Percentiles rank a stretch among this genome's conserved stretches.
phyloP scores from a whole-genome alignment of 225 moss, liverwort and hornwort genomes.

The Marchantia polymorpha region DNA sequence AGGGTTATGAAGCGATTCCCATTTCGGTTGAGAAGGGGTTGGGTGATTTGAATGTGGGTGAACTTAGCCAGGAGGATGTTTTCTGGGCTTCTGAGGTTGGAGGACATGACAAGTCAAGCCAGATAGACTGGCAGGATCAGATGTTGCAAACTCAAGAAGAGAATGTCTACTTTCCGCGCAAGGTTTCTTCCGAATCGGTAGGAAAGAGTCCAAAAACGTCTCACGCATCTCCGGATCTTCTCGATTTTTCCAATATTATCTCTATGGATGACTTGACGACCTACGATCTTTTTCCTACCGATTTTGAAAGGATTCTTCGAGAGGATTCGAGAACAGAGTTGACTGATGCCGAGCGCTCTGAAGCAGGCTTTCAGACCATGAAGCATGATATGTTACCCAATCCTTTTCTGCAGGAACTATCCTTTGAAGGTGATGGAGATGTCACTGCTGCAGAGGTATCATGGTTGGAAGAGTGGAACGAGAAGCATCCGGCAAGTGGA shows the following conservation, averaged over 20 bases:
- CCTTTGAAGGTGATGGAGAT: constrained; percentile 7
- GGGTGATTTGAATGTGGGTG: neutral
- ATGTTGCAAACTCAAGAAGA: constrained; percentile 10
- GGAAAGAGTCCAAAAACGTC: neutral
- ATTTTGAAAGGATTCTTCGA: constrained; percentile 9
- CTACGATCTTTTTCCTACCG: constrained; percentile 2
- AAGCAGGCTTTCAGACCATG: constrained; percentile 1
- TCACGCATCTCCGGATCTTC: neutral
- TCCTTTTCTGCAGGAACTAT: constrained; percentile 16
- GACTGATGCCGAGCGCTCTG: neutral
- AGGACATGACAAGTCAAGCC: constrained; percentile 3
- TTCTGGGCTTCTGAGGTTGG: constrained; percentile 31
- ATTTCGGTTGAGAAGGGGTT: constrained; percentile 25
- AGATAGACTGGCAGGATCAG: constrained; percentile 24
- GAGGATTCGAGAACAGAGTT: neutral
- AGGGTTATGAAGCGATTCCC: constrained; percentile 33
- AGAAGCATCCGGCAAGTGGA: constrained; percentile 12
- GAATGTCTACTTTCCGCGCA: neutral
- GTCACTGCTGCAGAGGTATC: neutral
- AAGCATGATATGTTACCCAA: constrained; percentile 20
- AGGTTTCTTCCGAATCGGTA: neutral
- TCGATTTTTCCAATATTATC: constrained; percentile 3
- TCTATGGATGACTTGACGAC: constrained; percentile 4
- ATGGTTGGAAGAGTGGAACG: constrained; percentile 24
- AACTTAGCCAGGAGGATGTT: constrained; percentile 20